Evolutionary conservation across 169 alveolate species (phyloP).

Genomic region (Eimeria praecox): DNA sequence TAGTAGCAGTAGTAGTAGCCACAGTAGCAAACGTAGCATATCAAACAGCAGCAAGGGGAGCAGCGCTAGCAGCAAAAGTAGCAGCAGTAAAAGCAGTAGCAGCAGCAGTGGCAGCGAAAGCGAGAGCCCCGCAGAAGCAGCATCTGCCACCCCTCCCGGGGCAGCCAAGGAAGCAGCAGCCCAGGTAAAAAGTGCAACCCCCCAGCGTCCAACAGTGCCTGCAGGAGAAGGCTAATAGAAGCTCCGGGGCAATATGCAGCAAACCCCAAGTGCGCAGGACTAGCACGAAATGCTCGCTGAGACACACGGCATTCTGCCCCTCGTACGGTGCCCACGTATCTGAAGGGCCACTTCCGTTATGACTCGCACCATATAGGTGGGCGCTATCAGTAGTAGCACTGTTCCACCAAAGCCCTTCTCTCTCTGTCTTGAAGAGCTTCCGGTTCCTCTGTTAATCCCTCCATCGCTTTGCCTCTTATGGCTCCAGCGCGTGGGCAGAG

Average conservation of each 20-base stretch:
- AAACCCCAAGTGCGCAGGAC: not conserved
- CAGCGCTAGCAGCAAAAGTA: not conserved
- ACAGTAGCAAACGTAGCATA: not conserved
- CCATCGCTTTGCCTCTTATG: not conserved
- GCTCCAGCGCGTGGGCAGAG: not conserved
- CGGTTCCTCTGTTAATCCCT: not conserved
- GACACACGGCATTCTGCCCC: not conserved
- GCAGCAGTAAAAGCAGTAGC: conserved; percentile 24
- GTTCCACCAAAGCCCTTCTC: not conserved
- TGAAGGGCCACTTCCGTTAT: not conserved
- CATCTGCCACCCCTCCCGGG: not conserved
- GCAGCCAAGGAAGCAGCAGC: conserved; percentile 8
- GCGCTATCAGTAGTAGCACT: not conserved
- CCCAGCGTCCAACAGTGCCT: not conserved
- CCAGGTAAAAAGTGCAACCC: not conserved
- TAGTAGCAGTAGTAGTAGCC: not conserved
- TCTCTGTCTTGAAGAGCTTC: not conserved
- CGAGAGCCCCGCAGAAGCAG: not conserved
- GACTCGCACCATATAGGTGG: not conserved
- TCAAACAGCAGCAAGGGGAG: not conserved
- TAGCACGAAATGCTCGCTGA: not conserved
- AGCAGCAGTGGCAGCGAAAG: conserved; percentile 14
- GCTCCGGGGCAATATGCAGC: not conserved
- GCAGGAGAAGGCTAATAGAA: not conserved
- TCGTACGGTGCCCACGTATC: not conserved